These are phyloP conservation scores for Heritiera littoralis DNA, from an alignment of 345 rosid genomes.

Conservation along the genomic window DNA sequence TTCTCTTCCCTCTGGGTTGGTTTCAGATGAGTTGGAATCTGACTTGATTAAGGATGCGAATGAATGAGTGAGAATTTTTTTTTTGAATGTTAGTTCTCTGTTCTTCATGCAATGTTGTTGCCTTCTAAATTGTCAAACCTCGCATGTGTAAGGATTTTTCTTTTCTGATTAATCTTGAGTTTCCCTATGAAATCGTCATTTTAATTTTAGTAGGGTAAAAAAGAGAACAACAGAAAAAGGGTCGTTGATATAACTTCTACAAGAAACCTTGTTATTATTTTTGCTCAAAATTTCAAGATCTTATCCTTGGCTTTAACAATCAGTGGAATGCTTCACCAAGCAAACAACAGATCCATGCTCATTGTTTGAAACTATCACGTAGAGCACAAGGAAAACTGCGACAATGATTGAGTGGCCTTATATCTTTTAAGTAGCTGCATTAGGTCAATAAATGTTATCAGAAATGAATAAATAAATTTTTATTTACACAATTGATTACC, in stretches of 20 bases:
- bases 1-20: neutral
- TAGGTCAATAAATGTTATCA: neutral
- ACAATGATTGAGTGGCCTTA: neutral
- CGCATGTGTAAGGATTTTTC: neutral
- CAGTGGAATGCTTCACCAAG: neutral
- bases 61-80: neutral
- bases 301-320: neutral
- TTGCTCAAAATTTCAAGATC: neutral
- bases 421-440: neutral
- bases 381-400: neutral
- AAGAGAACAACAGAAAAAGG: neutral
- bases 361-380: neutral
- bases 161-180: neutral
- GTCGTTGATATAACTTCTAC: neutral
- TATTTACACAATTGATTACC: too few relatives aligned
- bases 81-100: neutral
- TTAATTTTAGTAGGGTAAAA: neutral
- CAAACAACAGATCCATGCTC: neutral
- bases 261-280: neutral
- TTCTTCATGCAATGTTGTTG: neutral
- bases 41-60: neutral
- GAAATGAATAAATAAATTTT: too few relatives aligned
- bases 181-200: neutral
- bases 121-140: neutral
- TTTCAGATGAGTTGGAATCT: neutral